Evolutionary conservation across 2,329 filamentous ascomycete species (phyloP), one percentile per base, ranked within the genome.

Genomic region (Exophiala viscosa): DNA sequence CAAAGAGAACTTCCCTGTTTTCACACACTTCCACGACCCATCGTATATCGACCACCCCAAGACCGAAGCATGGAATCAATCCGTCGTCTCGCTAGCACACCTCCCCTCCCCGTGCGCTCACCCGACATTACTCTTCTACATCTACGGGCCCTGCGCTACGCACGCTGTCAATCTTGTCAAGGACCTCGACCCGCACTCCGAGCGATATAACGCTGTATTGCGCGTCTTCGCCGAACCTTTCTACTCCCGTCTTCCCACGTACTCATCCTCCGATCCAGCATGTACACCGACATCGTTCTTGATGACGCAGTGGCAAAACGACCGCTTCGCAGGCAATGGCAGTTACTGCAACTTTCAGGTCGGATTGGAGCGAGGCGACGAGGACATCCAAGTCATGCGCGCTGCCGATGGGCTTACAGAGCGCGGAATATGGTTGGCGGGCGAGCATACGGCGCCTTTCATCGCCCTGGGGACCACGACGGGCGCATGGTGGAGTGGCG

Each of bases 401-500:
- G 64, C 69, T 2, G 80, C 80, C 0, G 64, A 77, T 40, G 73
- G 72, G 1, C 31, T 60, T 15, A 40, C 28, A 14, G 39, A 50
- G 58, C 47, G 84, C 1, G 84, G 87, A 0, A 66, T 96, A 7
- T 96, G 90, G 90, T 76, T 96, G 60, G 90, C 90, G 0, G 90
- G 90, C 0, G 90, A 96, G 71, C 90, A 96, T 71, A 95, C 90
- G 17, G 86, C 89, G 49, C 90, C 91, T 3, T 95, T 96, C 73
- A 84, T 95, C 23, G 90, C 88, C 9, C 69, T 96, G 56, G 92
- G 91, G 0, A 96, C 91, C 3, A 87, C 86, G 10, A 95, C 90
- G 0, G 92, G 92, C 0, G 92, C 92, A 9, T 96, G 90, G 68
- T 95, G 89, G 89, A 90, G 87, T 67, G 91, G 91, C 1, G 89